A percentile compares a stretch with the other conserved stretches of the same genome.
phyloP scores from a whole-genome alignment of 441 rosid genomes.

The Populus hybrid region DNA sequence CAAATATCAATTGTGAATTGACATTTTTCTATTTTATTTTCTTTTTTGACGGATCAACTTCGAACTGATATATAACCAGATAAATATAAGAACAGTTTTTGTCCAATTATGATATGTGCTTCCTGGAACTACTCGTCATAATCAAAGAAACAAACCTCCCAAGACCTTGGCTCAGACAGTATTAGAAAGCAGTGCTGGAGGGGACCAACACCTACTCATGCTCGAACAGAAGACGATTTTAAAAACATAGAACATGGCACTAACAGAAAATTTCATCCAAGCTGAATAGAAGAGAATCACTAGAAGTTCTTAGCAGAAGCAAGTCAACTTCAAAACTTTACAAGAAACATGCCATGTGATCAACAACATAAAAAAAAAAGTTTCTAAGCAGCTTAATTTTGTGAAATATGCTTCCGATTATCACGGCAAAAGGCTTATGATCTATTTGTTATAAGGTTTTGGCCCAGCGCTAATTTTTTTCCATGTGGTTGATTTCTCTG shows the following conservation, averaged over 20 bases:
- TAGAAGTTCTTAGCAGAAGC: no score
- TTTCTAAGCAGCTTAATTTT: background rate
- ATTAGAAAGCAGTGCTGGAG: background rate
- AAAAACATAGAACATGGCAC: background rate
- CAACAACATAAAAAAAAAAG: background rate
- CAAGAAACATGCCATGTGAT: background rate
- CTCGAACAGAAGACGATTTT: background rate
- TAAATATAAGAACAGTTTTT: background rate
- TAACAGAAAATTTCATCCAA: background rate
- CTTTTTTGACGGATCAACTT: background rate
- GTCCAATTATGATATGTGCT: background rate
- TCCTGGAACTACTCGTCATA: background rate
- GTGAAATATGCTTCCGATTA: background rate
- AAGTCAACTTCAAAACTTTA: background rate
- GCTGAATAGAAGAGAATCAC: no score
- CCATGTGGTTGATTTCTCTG: background rate
- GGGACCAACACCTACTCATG: background rate
- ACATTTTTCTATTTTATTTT: background rate
- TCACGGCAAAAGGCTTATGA: background rate
- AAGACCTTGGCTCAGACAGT: background rate
- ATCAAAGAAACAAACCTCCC: background rate
- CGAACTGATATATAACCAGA: background rate
- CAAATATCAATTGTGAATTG: background rate
- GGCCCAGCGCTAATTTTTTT: background rate
- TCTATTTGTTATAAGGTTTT: background rate